Evolutionary conservation across 305 asterid species (phyloP).

Genomic region (Plantago rigida): DNA sequence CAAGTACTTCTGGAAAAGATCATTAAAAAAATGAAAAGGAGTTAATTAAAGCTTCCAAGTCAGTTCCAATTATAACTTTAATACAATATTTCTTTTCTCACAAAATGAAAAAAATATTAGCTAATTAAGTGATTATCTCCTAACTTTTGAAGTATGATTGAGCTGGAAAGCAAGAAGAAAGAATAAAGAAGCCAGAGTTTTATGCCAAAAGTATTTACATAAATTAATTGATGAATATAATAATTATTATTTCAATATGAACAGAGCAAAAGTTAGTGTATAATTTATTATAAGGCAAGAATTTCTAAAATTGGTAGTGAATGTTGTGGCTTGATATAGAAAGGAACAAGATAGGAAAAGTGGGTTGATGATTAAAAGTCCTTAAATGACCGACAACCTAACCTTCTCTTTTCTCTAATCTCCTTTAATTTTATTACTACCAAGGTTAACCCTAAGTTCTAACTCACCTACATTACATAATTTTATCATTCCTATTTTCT

Average conservation of each 20-base stretch:
- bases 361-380: conserved; percentile 27
- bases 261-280: not conserved
- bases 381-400: conserved; percentile 50
- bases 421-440: conserved; percentile 24
- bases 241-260: not conserved
- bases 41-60: conserved; percentile 16
- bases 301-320: conserved; percentile 50
- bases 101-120: not conserved
- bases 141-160: conserved; percentile 34
- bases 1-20: conserved; percentile 5
- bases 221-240: not conserved
- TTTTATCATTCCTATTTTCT: not conserved
- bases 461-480: not conserved
- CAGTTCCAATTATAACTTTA: not conserved
- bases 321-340: conserved; percentile 46
- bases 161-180: conserved; percentile 30
- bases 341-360: conserved; percentile 39
- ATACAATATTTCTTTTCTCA: too few relatives aligned
- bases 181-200: not conserved
- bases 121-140: conserved; percentile 5
- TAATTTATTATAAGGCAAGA: not conserved
- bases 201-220: not conserved
- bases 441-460: not conserved
- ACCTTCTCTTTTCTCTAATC: conserved; percentile 23
- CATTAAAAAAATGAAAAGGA: not conserved